Base-by-base conservation (phyloP, 352 stramenopile species). In the Globisporangium paddicum region DNA sequence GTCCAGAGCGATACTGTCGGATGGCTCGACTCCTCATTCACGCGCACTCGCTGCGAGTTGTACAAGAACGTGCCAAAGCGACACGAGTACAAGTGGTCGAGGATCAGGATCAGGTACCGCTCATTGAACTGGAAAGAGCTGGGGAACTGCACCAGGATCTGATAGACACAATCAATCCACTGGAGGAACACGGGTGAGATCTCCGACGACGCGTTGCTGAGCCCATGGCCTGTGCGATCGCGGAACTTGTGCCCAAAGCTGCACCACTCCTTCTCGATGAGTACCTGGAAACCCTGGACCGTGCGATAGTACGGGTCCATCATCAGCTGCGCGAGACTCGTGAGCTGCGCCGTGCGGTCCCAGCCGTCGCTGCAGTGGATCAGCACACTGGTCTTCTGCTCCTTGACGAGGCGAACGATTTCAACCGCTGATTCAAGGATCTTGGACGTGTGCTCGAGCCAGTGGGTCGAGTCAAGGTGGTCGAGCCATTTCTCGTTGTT, bases 301-400 rank as follows among this genome's bases (percentile, higher is more conserved):
- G 90, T 97, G 42, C 90, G 86, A 63, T 95, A 97, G 67, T 90
- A 93, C 19, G 90, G 81, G 61, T 98, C 92, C 26, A 98, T 75
- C 64, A 98, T 75, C 21, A 98, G 55, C 64, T 96, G 72, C 3
- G 87, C 73, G 9, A 97, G 69, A 7, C 69, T 72, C 55, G 79
- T 88, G 18, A 98, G 69, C 55, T 97, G 90, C n/a, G 90, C 64
- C 14, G 90, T 97, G 10, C 91, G 82, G 55, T 99, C 97, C 97
- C 97, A 99, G 4, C 97, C 97, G 60, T 99, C 96, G 52, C 90
- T 98, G 68, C 97, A 99, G 69, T 99, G 97, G 55, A 99, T 81
- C 35, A 99, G 67, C 18, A 99, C 93, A 18, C 96, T 97, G 3
- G 90, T 94, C 65, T 86, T 86, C 21, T 91, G 69, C 25, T 86